Percentiles rank a stretch among this genome's conserved stretches.
These are phyloP conservation scores for Crithidia brevicula DNA, from an alignment of 208 protist genomes.

Conservation along the genomic window DNA sequence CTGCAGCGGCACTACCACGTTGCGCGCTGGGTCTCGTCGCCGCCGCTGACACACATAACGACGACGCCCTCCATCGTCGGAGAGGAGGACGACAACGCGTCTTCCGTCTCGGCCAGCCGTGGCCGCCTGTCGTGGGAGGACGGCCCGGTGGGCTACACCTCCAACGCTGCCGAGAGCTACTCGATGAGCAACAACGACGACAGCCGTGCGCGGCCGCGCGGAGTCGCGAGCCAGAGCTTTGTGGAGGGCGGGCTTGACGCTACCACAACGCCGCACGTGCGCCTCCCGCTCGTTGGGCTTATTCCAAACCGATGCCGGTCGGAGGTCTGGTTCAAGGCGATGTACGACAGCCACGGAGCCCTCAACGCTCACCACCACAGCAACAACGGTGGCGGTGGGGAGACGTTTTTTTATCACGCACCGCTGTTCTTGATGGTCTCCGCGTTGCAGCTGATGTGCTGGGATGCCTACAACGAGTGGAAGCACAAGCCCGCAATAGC, in stretches of 20 bases:
- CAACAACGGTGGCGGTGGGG: conserved; percentile 12
- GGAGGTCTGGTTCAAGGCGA: conserved; percentile 75
- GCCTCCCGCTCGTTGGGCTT: conserved; percentile 63
- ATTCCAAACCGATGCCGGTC: conserved; percentile 79
- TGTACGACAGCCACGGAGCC: conserved; percentile 12
- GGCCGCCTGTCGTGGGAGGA: conserved; percentile 34
- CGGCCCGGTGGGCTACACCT: conserved; percentile 26
- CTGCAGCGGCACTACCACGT: conserved; percentile 55
- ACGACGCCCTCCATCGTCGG: conserved; percentile 14
- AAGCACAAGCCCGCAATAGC: conserved; percentile 5
- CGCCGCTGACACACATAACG: conserved; percentile 25
- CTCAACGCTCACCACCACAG: conserved; percentile 10
- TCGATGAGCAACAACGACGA: conserved; percentile 33
- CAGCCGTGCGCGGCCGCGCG: conserved; percentile 18
- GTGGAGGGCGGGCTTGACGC: background rate
- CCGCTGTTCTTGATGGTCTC: conserved; percentile 77
- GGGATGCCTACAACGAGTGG: conserved; percentile 73
- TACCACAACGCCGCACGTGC: conserved; percentile 27
- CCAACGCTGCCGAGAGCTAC: conserved; percentile 25
- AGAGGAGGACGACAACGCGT: conserved; percentile 30
- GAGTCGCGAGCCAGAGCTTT: conserved; percentile 13
- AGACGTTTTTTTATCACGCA: conserved; percentile 47
- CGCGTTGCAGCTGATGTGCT: conserved; percentile 83
- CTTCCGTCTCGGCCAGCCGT: conserved; percentile 25
- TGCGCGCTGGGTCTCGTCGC: conserved; percentile 34